Evolutionary conservation across 768 basidiomycete genomes (phyloP).

Genomic region (Boletus reticuloceps): DNA sequence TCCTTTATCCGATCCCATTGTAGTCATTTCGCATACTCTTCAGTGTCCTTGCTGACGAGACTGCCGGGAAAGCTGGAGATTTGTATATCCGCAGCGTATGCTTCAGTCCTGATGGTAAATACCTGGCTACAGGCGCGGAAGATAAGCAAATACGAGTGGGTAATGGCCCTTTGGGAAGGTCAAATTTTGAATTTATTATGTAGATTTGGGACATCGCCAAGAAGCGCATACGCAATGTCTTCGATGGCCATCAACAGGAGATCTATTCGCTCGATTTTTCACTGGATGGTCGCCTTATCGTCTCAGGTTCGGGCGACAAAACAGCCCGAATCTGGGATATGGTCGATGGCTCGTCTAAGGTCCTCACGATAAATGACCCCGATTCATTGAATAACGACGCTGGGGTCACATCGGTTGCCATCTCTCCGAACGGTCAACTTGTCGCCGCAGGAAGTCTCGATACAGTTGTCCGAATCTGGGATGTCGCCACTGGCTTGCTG

Average conservation of each 20-base stretch:
- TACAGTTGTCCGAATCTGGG: constrained; percentile 79
- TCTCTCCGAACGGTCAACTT: constrained; percentile 67
- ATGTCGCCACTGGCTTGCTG: constrained; percentile 62
- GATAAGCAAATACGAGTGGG: constrained; percentile 88
- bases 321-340: constrained; percentile 76
- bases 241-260: constrained; percentile 89
- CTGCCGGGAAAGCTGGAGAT: constrained; percentile 70
- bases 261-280: constrained; percentile 95
- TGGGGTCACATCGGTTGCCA: constrained; percentile 78
- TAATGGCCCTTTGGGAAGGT: background rate
- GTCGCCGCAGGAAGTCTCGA: constrained; percentile 73
- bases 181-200: constrained; percentile 7
- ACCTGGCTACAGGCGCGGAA: constrained; percentile 80
- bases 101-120: constrained; percentile 72
- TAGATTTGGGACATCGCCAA: constrained; percentile 92
- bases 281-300: constrained; percentile 78
- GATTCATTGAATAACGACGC: constrained; percentile 51
- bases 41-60: constrained; percentile 77
- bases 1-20: background rate
- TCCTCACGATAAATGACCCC: constrained; percentile 43
- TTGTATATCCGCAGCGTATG: constrained; percentile 88
- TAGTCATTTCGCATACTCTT: constrained; percentile 8
- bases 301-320: constrained; percentile 81
- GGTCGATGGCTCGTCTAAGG: constrained; percentile 32
- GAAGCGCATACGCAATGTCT: constrained; percentile 73